Base-by-base conservation (phyloP, 75 land plant genomes). In the Selaginella tamariscina region DNA sequence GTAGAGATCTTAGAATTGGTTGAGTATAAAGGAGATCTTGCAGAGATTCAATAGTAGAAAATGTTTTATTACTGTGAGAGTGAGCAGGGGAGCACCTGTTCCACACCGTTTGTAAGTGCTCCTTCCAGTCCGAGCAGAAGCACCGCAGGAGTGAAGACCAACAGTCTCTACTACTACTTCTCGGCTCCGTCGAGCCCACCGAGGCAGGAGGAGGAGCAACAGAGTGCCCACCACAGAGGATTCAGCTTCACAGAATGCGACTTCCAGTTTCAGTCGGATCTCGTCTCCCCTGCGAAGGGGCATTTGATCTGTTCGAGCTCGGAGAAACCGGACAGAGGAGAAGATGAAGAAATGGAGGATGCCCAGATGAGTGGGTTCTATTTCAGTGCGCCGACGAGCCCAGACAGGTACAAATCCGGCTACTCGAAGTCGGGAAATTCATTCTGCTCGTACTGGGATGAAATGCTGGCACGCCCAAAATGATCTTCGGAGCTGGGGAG, bases 31-130 rank as follows among this genome's bases (percentile, higher is more conserved):
- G n/a, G n/a, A n/a, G n/a, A n/a, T n/a, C n/a, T n/a, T n/a, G n/a
- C n/a, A n/a, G n/a, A n/a, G n/a, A n/a, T n/a, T n/a, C n/a, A n/a
- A n/a, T n/a, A n/a, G n/a, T n/a, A n/a, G n/a, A n/a, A n/a, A n/a
- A 39, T 39, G 49, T 39, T 39, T 15, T 39, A 39, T 39, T 15
- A 39, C 49, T 39, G 49, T 15, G 49, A 39, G 49, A 39, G 49
- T 24, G 82, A 77, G 23, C 5, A 60, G 31, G 85, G 79, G 49
- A 79, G 81, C 26, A 0, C 80, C 0, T 80, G 75, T 62, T 73
- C 85, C 30, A 89, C 85, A 0, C 85, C 95, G 0, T 90, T 70
- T 73, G 83, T 82, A 29, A 83, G 87, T 44, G 96, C 96, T 0
- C 90, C 90, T 0, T 90, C 96, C 2, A 84, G 90, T 70, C 96